Conservation (phyloP, 1,139 yeast species). For the Zhuliangozyma blackwelliae region DNA sequence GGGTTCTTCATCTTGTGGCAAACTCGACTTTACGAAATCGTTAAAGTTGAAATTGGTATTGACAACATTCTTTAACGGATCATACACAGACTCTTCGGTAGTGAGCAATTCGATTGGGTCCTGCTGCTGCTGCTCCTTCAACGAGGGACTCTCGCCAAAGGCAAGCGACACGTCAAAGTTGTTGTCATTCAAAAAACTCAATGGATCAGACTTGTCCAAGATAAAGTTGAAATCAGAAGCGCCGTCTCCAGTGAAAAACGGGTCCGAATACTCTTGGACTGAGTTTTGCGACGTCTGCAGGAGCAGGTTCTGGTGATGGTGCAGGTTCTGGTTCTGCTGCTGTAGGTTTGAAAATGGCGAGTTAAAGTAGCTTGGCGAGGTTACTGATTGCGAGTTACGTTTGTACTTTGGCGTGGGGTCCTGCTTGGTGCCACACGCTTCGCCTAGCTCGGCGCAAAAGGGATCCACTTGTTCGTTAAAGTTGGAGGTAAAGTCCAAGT, state of each 20-base stretch:
- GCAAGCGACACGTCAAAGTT: conserved; percentile 52
- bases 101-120: conserved; percentile 39
- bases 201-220: conserved; percentile 28
- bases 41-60: conserved; percentile 32
- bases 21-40: conserved; percentile 30
- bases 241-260: not conserved
- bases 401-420: conserved; percentile 61
- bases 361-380: conserved; percentile 5
- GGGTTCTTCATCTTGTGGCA: conserved; percentile 13
- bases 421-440: conserved; percentile 80
- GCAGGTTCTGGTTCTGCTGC: conserved; percentile 11
- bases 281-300: not conserved
- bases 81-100: conserved; percentile 68
- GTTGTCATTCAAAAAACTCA: conserved; percentile 42
- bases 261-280: not conserved
- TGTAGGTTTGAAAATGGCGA: conserved; percentile 18
- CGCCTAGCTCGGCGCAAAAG: conserved; percentile 69
- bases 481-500: conserved; percentile 15
- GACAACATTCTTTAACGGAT: conserved; percentile 39
- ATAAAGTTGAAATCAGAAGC: conserved; percentile 16
- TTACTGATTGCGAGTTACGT: conserved; percentile 11
- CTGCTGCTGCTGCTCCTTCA: conserved; percentile 10
- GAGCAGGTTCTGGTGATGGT: conserved; percentile 3
- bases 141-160: conserved; percentile 21
- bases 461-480: conserved; percentile 49